phyloP scores from a whole-genome alignment of 2,329 filamentous ascomycete species.

The Nemania bipapillata region DNA sequence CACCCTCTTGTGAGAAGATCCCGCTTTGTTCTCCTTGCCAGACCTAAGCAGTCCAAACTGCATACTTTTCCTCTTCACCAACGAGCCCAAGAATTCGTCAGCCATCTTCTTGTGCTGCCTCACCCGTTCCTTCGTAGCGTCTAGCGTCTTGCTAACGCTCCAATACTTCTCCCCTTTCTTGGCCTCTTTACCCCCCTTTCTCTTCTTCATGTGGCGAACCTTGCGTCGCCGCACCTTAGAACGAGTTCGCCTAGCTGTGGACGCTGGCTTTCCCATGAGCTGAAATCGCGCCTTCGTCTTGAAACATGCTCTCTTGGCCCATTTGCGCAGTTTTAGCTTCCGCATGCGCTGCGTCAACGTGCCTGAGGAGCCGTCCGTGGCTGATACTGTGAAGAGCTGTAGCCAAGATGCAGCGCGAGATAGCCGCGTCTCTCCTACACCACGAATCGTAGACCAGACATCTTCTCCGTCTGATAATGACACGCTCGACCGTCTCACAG shows the following conservation, averaged over 20 bases:
- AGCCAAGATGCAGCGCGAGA: constrained; percentile 25
- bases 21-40: neutral
- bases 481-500: constrained; percentile 19
- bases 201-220: constrained; percentile 20
- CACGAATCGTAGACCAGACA: constrained; percentile 31
- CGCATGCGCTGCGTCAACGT: constrained; percentile 37
- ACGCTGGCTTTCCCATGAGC: constrained; percentile 28
- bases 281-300: constrained; percentile 43
- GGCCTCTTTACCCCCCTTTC: neutral
- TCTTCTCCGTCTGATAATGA: constrained; percentile 22
- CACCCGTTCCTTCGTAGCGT: constrained; percentile 1
- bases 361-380: constrained; percentile 31
- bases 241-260: neutral
- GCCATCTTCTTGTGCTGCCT: constrained; percentile 1
- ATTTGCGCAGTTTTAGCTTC: constrained; percentile 42
- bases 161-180: constrained; percentile 1
- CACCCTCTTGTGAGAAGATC: constrained; percentile 14
- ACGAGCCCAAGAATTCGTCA: neutral
- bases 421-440: neutral
- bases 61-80: constrained; percentile 25
- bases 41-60: constrained; percentile 3
- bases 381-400: constrained; percentile 21
- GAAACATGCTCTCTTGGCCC: constrained; percentile 42
- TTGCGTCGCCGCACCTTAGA: constrained; percentile 26
- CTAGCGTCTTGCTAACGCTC: constrained; percentile 4